Evolutionary conservation across 495 filamentous ascomycete species (phyloP).

Genomic region (Neurospora hispaniola): DNA sequence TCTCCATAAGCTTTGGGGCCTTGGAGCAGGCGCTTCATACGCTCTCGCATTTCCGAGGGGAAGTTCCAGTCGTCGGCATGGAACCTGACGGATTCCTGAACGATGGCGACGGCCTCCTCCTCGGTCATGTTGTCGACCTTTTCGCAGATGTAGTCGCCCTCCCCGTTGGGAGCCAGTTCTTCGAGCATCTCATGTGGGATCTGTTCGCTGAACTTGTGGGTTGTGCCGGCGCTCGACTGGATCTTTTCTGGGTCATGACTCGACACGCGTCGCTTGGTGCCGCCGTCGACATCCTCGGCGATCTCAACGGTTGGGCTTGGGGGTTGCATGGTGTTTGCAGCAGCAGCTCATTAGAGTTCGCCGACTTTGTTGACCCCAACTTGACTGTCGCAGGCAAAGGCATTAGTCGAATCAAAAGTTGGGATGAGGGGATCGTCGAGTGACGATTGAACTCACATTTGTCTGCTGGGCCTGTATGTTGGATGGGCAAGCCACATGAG

Average conservation of each 20-base stretch:
- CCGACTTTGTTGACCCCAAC: neutral
- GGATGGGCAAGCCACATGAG: neutral
- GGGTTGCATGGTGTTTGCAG: neutral
- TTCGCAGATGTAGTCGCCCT: conserved; percentile 27
- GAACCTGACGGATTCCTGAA: conserved; percentile 20
- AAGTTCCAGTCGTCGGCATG: conserved; percentile 32
- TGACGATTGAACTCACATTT: neutral
- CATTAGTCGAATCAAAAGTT: neutral
- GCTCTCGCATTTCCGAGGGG: conserved; percentile 21
- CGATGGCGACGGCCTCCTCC: conserved; percentile 26
- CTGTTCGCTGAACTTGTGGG: conserved; percentile 17
- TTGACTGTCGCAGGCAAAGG: neutral
- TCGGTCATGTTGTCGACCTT: conserved; percentile 29
- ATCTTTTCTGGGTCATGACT: conserved; percentile 24
- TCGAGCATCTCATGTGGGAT: conserved; percentile 26
- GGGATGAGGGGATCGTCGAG: neutral
- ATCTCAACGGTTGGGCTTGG: neutral
- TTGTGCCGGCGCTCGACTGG: neutral
- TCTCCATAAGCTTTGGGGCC: conserved; percentile 25
- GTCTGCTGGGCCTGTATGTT: neutral
- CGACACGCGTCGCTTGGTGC: conserved; percentile 2
- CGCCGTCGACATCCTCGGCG: conserved; percentile 7
- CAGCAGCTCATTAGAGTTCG: neutral
- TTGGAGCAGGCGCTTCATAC: conserved; percentile 19
- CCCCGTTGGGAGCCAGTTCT: conserved; percentile 27